A percentile compares a stretch with the other conserved stretches of the same genome.
phyloP scores from a whole-genome alignment of 129 eudicot genomes.

The Daucus carota region DH1_v3.0 NC_030386.2:17153501-17154000 shows the following conservation, averaged over 20 bases:
- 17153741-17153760: background rate
- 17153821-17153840: background rate
- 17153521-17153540: background rate
- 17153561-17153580: no score
- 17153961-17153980: constrained; percentile 76
- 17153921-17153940: background rate
- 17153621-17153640: background rate
- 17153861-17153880: no score
- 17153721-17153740: no score
- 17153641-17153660: no score
- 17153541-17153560: background rate
- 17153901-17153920: background rate
- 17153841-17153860: no score
- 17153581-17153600: no score
- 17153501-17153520: no score
- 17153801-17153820: background rate
- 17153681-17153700: background rate
- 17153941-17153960: constrained; percentile 67
- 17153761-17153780: background rate
- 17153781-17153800: no score
- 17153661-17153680: no score
- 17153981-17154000: constrained; percentile 83
- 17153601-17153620: background rate
- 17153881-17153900: background rate
- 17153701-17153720: background rate